phyloP scores from a whole-genome alignment of 257 asterid species.

The Gynochthodes officinalis region DNA sequence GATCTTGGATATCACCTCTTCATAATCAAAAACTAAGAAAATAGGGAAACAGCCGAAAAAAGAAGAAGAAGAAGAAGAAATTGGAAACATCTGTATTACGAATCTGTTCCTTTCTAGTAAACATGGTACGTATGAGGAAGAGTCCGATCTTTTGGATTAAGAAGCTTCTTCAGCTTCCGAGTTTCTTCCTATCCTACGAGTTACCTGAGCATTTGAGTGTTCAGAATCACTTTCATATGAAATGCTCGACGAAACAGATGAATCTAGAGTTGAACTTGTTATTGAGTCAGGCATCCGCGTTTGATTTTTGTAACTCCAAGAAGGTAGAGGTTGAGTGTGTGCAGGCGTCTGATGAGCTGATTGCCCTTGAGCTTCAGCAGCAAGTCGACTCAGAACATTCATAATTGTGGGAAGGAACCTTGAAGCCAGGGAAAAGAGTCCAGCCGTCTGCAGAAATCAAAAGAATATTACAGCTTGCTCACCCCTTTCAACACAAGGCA shows the following conservation, averaged over 20 bases:
- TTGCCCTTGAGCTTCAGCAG: slow-evolving; percentile 27
- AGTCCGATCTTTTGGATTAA: not conserved
- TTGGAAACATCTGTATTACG: too few species aligned
- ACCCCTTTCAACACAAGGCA: too few species aligned
- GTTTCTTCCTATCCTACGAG: slow-evolving; percentile 25
- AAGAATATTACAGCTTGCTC: not conserved
- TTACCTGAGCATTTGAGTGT: slow-evolving; percentile 22
- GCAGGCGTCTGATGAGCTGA: slow-evolving; percentile 17
- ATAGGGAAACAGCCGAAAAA: too few species aligned
- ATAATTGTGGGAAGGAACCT: slow-evolving; percentile 44
- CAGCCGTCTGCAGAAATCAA: slow-evolving; percentile 33
- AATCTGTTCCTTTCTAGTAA: not conserved
- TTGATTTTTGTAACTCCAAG: slow-evolving; percentile 30
- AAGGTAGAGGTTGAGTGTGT: slow-evolving; percentile 20
- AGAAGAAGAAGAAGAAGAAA: not conserved
- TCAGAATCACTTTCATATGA: slow-evolving; percentile 28
- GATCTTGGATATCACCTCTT: too few species aligned
- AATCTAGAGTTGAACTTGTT: slow-evolving; percentile 29
- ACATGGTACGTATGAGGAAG: not conserved
- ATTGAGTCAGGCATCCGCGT: slow-evolving; percentile 10
- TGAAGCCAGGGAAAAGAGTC: slow-evolving; percentile 41
- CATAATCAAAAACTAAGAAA: too few species aligned
- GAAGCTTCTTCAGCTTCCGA: slow-evolving; percentile 25
- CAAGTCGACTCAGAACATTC: slow-evolving; percentile 41
- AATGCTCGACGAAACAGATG: slow-evolving; percentile 31